Evolutionary conservation across 176 grass and related monocot genomes (phyloP), one percentile per base, ranked within the genome.

Genomic region (Paspalum notatum): DNA sequence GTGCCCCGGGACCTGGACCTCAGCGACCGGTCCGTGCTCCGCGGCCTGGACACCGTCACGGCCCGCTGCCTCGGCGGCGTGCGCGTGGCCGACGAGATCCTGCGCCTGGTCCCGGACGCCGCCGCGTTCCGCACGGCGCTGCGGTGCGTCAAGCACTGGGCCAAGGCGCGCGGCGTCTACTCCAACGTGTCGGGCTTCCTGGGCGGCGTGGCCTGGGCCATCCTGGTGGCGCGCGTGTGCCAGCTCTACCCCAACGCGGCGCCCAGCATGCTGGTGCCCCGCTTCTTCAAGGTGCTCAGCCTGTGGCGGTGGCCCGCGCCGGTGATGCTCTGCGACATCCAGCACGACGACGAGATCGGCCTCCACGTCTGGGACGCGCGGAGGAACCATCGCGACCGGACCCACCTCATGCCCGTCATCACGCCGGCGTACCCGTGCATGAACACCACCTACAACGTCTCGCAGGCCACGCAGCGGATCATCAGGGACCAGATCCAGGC

Each of bases 171-270:
- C 1, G 91, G 91, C 45, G 76, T 97, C 18, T 91, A 97, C 84
- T 97, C 94, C 45, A 97, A 97, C 75, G 89, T 91, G 5, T 81
- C 89, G 9, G 94, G 94, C 14, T 97, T 93, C 86, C 81, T 97
- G 17, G 91, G 94, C 57, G 94, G 94, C 81, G 89, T 97, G 26
- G 86, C 90, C 12, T 94, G 91, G 94, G 91, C 91, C n/a, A 76
- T 97, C 45, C 79, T 97, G 47, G 89, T 91, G 78, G 94, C 91
- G 24, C 84, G 91, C 22, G 75, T 97, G 14, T 97, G 94, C 87
- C 89, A 91, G 64, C 81, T 95, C 68, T 95, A 89, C 57, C 92
- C 92, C 18, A 91, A 95, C 72, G 89, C 92, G 41, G 71, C 55
- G n/a, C 89, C 91, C 8, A 84, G 78, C 85, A 97, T 91, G 94